A percentile compares a stretch with the other conserved stretches of the same genome.
phyloP scores from a whole-genome alignment of 345 rosid genomes.

The Nasturtium officinale region DNA sequence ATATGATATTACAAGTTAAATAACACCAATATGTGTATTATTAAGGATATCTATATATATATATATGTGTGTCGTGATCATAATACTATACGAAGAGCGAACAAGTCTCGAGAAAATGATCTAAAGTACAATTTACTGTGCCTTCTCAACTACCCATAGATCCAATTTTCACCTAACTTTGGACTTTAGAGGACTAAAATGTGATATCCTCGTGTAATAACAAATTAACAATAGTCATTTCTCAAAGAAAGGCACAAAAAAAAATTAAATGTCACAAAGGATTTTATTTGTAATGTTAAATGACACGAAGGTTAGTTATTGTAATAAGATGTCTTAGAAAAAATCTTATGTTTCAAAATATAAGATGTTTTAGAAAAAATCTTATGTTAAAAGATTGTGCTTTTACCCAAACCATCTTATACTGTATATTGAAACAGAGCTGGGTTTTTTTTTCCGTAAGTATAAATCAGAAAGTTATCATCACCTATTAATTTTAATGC shows the following conservation, averaged over 20 bases:
- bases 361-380: too few relatives aligned
- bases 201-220: slow-evolving; percentile 1
- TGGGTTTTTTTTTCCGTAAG: too few relatives aligned
- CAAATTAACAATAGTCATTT: slow-evolving; percentile 18
- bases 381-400: too few relatives aligned
- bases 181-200: slow-evolving; percentile 31
- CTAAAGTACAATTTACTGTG: slow-evolving; percentile 29
- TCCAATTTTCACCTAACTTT: slow-evolving; percentile 36
- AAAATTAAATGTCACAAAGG: not conserved
- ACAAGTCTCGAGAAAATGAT: slow-evolving; percentile 18
- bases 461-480: too few relatives aligned
- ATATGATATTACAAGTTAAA: not conserved
- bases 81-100: slow-evolving; percentile 7
- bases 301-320: not conserved
- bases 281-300: too few relatives aligned
- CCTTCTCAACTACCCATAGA: slow-evolving; percentile 34
- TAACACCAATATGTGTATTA: not conserved
- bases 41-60: not conserved
- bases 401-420: too few relatives aligned
- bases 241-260: not conserved
- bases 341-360: too few relatives aligned
- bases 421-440: too few relatives aligned
- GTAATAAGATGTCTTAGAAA: too few relatives aligned
- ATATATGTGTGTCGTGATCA: not conserved
- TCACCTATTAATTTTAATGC: too few relatives aligned